phyloP scores from a whole-genome alignment of 306 rosid species.

The Cicer chorassanicum region DNA sequence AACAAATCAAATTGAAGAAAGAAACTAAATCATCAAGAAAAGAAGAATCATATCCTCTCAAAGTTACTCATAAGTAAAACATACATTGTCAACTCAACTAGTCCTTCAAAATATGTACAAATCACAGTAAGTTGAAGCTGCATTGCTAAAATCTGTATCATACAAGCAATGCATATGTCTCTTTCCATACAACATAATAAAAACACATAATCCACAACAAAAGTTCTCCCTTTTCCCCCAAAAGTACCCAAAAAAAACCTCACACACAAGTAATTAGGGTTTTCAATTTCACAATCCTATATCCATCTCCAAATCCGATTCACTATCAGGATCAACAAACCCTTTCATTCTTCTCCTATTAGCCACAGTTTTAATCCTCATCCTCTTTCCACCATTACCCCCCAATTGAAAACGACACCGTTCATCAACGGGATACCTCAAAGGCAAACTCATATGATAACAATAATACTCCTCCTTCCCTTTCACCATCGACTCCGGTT shows the following conservation, averaged over 20 bases:
- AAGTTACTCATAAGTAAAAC: background rate
- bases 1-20: background rate
- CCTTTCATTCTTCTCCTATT: slow-evolving; percentile 42
- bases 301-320: slow-evolving; percentile 28
- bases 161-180: background rate
- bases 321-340: background rate
- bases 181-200: background rate
- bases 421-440: slow-evolving; percentile 39
- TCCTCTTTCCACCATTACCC: slow-evolving; percentile 40
- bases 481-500: slow-evolving; percentile 44
- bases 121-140: background rate
- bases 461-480: slow-evolving; percentile 66
- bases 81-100: background rate
- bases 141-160: background rate
- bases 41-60: background rate
- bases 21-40: background rate
- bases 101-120: background rate
- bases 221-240: background rate
- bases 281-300: background rate
- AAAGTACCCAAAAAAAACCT: background rate
- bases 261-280: background rate
- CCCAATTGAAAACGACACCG: background rate
- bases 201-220: background rate
- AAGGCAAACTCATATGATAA: slow-evolving; percentile 45
- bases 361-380: slow-evolving; percentile 52